phyloP scores from a whole-genome alignment of 2,329 filamentous ascomycete genomes.

The Colletotrichum eremochloae region DNA sequence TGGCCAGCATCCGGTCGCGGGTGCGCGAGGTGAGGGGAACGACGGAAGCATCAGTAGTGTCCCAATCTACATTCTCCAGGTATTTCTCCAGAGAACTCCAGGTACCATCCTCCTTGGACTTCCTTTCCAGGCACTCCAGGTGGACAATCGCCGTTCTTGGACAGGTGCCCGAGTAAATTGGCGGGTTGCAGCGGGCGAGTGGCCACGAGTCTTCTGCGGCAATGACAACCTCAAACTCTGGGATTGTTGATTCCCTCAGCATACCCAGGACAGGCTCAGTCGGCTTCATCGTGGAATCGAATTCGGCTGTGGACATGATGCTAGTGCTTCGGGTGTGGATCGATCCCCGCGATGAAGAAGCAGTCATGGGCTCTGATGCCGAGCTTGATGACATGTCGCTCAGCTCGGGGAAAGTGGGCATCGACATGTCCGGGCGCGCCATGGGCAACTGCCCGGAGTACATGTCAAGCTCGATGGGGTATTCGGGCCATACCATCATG shows the following conservation, averaged over 20 bases:
- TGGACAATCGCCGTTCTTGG: conserved; percentile 65
- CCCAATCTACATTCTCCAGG: conserved; percentile 54
- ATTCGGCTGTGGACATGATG: conserved; percentile 58
- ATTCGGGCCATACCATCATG: conserved; percentile 59
- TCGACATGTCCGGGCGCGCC: conserved; percentile 50
- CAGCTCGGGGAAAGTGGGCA: conserved; percentile 55
- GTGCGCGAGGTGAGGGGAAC: conserved; percentile 63
- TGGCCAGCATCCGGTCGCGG: conserved; percentile 78
- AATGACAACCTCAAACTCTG: conserved; percentile 62
- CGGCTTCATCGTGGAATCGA: conserved; percentile 51
- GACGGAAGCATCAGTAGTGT: conserved; percentile 56
- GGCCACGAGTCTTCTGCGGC: conserved; percentile 65
- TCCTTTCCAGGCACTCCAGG: conserved; percentile 64
- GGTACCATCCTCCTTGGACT: conserved; percentile 61
- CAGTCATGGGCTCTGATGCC: conserved; percentile 57
- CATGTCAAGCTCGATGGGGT: conserved; percentile 59
- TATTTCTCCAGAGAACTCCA: conserved; percentile 61
- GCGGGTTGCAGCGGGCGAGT: conserved; percentile 63
- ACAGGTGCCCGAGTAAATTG: conserved; percentile 59
- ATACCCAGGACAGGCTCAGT: conserved; percentile 48
- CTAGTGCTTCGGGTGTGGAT: conserved; percentile 63
- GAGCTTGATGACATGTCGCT: conserved; percentile 55
- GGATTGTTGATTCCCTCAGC: conserved; percentile 50
- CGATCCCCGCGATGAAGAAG: conserved; percentile 58
- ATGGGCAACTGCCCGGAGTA: conserved; percentile 53